Conservation (phyloP, 2,329 filamentous ascomycete species). For the Pyrenochaeta sp. region DNA sequence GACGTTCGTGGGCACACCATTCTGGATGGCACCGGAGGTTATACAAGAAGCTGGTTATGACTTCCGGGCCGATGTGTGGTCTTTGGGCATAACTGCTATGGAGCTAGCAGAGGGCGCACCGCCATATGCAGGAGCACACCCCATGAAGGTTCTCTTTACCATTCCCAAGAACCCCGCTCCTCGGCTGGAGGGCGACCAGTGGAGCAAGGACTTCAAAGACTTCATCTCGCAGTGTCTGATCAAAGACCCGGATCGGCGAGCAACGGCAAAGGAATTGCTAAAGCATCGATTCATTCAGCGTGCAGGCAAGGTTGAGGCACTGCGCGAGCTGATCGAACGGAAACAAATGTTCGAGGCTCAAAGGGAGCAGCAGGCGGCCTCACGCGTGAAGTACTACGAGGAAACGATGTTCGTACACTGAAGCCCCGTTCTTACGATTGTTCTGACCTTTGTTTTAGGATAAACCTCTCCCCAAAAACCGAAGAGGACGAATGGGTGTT, state of each 20-base stretch:
- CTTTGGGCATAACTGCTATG: constrained; percentile 89
- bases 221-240: constrained; percentile 90
- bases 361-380: constrained; percentile 62
- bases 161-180: constrained; percentile 93
- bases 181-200: constrained; percentile 78
- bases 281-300: constrained; percentile 87
- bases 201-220: constrained; percentile 91
- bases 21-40: constrained; percentile 99
- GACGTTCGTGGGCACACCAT: constrained; percentile 90
- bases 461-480: constrained; percentile 70
- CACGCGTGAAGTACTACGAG: constrained; percentile 86
- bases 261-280: constrained; percentile 85
- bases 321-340: constrained; percentile 86
- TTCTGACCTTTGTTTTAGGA: constrained; percentile 50
- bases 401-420: constrained; percentile 73
- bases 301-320: constrained; percentile 85
- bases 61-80: constrained; percentile 98
- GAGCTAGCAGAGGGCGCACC: constrained; percentile 92
- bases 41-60: constrained; percentile 98
- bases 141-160: constrained; percentile 96
- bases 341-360: constrained; percentile 84
- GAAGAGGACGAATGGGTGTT: constrained; percentile 94
- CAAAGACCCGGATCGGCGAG: constrained; percentile 86
- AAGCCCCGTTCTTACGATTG: neutral
- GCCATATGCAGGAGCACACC: constrained; percentile 93